Conservation (phyloP, 2,329 filamentous ascomycete genomes). For the Drechslera avenae region DNA sequence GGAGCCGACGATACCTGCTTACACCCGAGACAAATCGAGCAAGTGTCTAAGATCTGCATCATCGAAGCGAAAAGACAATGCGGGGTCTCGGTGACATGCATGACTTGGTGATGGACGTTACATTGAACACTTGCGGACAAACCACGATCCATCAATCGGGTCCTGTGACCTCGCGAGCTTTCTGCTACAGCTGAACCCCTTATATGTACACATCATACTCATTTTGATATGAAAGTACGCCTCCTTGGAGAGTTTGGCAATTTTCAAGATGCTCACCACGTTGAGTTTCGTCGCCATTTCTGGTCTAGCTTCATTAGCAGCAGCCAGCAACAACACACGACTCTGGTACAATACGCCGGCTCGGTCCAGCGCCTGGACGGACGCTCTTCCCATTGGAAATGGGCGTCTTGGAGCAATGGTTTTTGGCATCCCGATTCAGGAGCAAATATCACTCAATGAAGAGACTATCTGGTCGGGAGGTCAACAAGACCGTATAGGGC, state of each 20-base stretch:
- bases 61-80: background rate
- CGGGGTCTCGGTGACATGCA: conserved; percentile 1
- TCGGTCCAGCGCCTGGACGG: conserved; percentile 36
- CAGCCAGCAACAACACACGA: conserved; percentile 2
- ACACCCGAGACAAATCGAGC: conserved; percentile 1
- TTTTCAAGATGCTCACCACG: background rate
- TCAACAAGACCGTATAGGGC: conserved; percentile 48
- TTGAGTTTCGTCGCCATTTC: background rate
- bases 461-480: conserved; percentile 47
- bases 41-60: background rate
- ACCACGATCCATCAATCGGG: conserved; percentile 8
- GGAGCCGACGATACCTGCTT: background rate
- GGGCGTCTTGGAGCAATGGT: conserved; percentile 56
- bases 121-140: background rate
- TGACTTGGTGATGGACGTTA: background rate
- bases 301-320: background rate
- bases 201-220: background rate
- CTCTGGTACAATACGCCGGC: conserved; percentile 9
- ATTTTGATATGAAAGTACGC: background rate
- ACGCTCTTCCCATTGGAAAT: conserved; percentile 57
- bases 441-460: conserved; percentile 56
- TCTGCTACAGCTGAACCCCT: background rate
- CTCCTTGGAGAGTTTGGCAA: too few species aligned
- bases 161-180: background rate
- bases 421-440: conserved; percentile 52